Conservation (phyloP, 2,329 filamentous ascomycete genomes). For the Emergomyces orientalis region DNA sequence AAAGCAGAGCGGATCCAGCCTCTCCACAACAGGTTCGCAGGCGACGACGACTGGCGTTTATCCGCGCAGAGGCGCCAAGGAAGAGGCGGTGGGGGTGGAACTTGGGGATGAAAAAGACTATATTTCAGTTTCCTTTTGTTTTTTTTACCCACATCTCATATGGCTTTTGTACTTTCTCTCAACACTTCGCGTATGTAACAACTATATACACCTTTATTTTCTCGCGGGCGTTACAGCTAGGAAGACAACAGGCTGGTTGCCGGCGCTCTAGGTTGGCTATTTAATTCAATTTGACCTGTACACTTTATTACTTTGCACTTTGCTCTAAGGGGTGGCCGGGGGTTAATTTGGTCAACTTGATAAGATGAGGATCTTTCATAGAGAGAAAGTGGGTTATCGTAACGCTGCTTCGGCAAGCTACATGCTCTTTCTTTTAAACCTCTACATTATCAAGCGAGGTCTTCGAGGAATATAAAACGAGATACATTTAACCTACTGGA, state of each 20-base stretch:
- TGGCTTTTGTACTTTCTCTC: background rate
- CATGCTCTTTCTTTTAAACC: background rate
- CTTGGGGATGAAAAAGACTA: constrained; percentile 55
- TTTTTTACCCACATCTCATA: background rate
- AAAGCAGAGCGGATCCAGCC: constrained; percentile 92
- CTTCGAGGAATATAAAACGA: background rate
- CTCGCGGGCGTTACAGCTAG: background rate
- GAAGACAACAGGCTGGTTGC: background rate
- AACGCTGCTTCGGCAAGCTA: background rate
- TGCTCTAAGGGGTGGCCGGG: background rate
- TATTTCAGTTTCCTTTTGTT: background rate
- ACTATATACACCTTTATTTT: background rate
- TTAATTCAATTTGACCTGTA: background rate
- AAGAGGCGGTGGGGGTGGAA: constrained; percentile 78
- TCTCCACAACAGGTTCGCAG: constrained; percentile 82
- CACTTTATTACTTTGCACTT: background rate
- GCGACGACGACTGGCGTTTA: constrained; percentile 90
- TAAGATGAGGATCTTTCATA: background rate
- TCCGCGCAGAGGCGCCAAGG: constrained; percentile 79
- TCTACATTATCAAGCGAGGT: background rate
- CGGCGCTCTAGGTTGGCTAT: background rate
- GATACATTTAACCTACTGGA: background rate
- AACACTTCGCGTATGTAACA: background rate
- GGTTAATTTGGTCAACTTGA: background rate
- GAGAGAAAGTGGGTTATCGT: background rate